phyloP scores from a whole-genome alignment of 129 eudicot species.

The Flaveria trinervia region DNA sequence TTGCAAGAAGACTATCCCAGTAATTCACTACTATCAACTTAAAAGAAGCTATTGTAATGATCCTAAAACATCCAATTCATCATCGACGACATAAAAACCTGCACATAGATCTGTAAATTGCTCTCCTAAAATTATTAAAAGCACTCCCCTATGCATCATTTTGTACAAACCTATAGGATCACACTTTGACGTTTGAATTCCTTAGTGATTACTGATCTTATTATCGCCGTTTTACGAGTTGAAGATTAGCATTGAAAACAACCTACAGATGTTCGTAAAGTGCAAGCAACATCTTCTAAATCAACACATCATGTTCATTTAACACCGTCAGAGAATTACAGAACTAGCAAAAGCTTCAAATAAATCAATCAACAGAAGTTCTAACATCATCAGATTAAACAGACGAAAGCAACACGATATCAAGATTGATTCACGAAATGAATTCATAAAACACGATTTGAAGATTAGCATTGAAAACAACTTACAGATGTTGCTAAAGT shows the following conservation, averaged over 20 bases:
- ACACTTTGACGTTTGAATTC: too few relatives aligned
- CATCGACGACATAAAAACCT: not conserved
- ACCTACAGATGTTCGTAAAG: not conserved
- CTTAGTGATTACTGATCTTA: too few relatives aligned
- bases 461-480: not conserved
- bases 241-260: not conserved
- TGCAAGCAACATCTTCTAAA: too few relatives aligned
- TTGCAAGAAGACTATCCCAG: not conserved
- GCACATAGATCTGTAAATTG: too few relatives aligned
- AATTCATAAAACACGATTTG: not conserved
- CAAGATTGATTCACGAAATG: slow-evolving; percentile 11
- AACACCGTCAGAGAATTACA: too few relatives aligned
- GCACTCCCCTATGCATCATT: not conserved
- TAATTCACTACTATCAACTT: not conserved
- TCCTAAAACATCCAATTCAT: not conserved
- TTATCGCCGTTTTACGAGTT: too few relatives aligned
- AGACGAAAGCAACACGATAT: not conserved
- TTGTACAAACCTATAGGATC: too few relatives aligned
- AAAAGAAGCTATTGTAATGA: not conserved
- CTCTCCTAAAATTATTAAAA: too few relatives aligned
- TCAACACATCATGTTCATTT: too few relatives aligned
- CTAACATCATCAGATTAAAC: not conserved
- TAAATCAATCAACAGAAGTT: too few relatives aligned
- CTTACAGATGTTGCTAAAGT: not conserved
- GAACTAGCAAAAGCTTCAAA: too few relatives aligned